Conservation (phyloP, 2,329 filamentous ascomycete genomes). For the Ceratocystis cubensis region DNA sequence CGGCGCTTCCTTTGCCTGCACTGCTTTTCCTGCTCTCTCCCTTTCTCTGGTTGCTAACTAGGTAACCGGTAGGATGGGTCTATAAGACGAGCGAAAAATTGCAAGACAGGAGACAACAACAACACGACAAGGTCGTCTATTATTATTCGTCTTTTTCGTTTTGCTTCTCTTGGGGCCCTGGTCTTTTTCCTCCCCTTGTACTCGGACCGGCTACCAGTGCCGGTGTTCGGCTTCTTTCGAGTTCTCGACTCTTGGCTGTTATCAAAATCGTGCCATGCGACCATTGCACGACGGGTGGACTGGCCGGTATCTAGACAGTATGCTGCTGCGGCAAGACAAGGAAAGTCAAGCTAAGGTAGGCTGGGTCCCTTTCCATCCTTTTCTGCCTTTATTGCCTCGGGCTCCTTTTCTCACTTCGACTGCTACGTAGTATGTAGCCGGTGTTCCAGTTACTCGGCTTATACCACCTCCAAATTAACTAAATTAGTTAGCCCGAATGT, state of each 20-base stretch:
- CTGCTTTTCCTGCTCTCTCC: not conserved
- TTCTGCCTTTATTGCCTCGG: not conserved
- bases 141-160: slow-evolving; percentile 1
- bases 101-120: not conserved
- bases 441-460: not conserved
- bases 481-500: not conserved
- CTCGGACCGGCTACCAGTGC: slow-evolving; percentile 1
- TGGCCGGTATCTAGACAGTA: not conserved
- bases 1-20: not conserved
- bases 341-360: not conserved
- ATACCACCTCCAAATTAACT: not conserved
- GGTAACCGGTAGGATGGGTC: not conserved
- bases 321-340: no score
- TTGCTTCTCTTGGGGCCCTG: not conserved
- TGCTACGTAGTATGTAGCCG: not conserved
- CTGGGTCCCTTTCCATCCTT: not conserved
- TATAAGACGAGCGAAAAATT: not conserved
- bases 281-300: not conserved
- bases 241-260: not conserved
- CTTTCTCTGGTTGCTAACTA: not conserved
- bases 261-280: slow-evolving; percentile 4
- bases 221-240: not conserved
- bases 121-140: not conserved
- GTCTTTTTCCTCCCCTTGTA: not conserved
- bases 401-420: not conserved